Evolutionary conservation across 371 early-diverging fungal species (phyloP).

Genomic region (Rhizopus delemar): DNA sequence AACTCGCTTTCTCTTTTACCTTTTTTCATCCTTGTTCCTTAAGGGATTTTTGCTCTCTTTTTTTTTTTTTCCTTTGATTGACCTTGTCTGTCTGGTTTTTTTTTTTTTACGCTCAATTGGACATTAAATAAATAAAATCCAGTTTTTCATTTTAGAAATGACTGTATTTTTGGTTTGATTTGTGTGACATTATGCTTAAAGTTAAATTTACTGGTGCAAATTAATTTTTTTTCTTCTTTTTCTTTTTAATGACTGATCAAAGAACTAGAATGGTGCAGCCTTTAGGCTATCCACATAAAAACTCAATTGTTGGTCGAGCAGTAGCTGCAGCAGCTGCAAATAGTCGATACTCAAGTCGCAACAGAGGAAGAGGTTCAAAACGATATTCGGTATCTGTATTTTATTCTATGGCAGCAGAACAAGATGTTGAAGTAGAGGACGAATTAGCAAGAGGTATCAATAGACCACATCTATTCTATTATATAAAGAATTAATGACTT

Average conservation of each 20-base stretch:
- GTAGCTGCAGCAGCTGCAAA: constrained; percentile 55
- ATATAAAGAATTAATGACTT: not conserved
- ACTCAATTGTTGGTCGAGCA: constrained; percentile 42
- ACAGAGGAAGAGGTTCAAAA: constrained; percentile 44
- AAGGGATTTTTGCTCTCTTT: no score
- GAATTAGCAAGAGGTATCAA: constrained; percentile 70
- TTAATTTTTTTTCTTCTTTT: not conserved
- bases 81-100: no score
- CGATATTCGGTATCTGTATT: constrained; percentile 86
- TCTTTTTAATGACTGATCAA: constrained; percentile 36
- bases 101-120: no score
- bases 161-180: constrained; percentile 1
- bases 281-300: constrained; percentile 36
- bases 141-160: no score
- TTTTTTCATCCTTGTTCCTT: no score
- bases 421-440: constrained; percentile 92
- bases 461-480: not conserved
- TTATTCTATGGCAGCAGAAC: constrained; percentile 93
- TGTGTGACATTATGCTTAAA: constrained; percentile 2
- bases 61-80: no score
- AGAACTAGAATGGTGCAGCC: constrained; percentile 47
- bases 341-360: constrained; percentile 42
- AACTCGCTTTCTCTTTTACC: no score
- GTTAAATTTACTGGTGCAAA: not conserved
- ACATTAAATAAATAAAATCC: no score